Base-by-base conservation (phyloP, 2,329 filamentous ascomycete species). In the Anthostomella pinea region DNA sequence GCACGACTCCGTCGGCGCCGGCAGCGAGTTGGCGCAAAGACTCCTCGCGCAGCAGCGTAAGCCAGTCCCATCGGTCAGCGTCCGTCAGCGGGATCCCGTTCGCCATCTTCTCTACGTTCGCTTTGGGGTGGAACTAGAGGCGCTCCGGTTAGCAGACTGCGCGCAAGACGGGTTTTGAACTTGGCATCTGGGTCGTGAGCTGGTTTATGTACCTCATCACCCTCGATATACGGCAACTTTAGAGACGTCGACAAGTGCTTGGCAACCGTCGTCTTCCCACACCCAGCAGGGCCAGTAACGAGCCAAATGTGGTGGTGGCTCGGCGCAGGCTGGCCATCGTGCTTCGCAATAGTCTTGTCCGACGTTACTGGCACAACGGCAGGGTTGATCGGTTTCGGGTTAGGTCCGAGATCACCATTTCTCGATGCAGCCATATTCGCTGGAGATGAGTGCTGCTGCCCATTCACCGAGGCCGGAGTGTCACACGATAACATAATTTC, bases 1-100 rank as follows among this genome's bases (percentile, higher is more conserved):
- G 77, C 32, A 98, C 87, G n/a, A 96, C 93, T 31, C 88, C 84
- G 19, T 75, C 67, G 13, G 77, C 72, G 23, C 81, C 79, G 31
- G 63, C 64, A 37, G 70, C 66, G 41, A 85, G 69, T 33, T 69
- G 69, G 35, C 66, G 64, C 37, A 81, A 69, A 6, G 80, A 78
- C 54, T 81, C 83, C 48, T 87, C 77, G 46, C 87, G 85, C 10
- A 93, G 74, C 9, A 73, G 72, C 30, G 84, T 87, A 46, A 98
- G 81, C 93, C 93, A 98, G 69, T 96, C 91, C 93, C 93, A 97
- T 47, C 93, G 85, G 66, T 98, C 93, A 41, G 82, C 83, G 59
- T 98, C 93, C 38, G 86, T 95, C 22, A 98, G 74, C 3, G 93
- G 89, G 38, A 81, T 82, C 50, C 87, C 87, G 51, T 74, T 75